Evolutionary conservation across 768 basidiomycete genomes (phyloP), one percentile per base, ranked within the genome.

Genomic region (Termitomyces eurrhizus): DNA sequence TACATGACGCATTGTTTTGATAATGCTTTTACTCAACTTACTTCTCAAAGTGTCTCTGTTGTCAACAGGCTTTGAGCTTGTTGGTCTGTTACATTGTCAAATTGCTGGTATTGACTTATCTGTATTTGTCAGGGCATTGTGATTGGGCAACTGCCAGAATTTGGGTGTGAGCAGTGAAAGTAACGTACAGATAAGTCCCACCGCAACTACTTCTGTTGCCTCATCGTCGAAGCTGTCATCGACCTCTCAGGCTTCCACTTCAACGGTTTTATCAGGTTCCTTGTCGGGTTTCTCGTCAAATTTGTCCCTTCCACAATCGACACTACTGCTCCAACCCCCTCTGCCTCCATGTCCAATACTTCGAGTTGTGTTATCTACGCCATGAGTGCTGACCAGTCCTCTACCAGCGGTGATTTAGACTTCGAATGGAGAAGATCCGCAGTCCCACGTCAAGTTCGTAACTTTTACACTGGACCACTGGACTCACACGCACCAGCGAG

Each of bases 1-100:
- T 18, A 39, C 32, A 26, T 37, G 24, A 6, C 8, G 9, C 16
- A 29, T 41, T 37, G 21, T 21, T 51, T 29, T 58, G 53, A 18
- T 48, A 18, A 26, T 7, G 7, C 3, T 44, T 18, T 52, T 52
- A 57, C 11, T 29, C 48, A 81, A 77, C 81, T 81, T 16, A 71
- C 72, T 51, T 77, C 78, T 6, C 65, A 71, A 57, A 76, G 75
- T 39, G 83, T 2, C 80, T 70, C 1, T 85, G 84, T 72, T 86
- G 84, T 69, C 78, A 85, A 62, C 65, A 72, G n/a, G 77, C 83
- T 0, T 83, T 0, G 81, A 85, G 67, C 77, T 87, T 13, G 74
- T 78, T 52, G 83, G 83, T 8, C 73, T 82, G 35, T 85, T 80
- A 73, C 84, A 85, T 65, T 85, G 83, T 67, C 85, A 86, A 68